A percentile compares a stretch with the other conserved stretches of the same genome.
These are phyloP conservation scores for Dothidotthia symphoricarpi DNA, from an alignment of 2,329 filamentous ascomycete genomes.

Conservation along the genomic window DNA sequence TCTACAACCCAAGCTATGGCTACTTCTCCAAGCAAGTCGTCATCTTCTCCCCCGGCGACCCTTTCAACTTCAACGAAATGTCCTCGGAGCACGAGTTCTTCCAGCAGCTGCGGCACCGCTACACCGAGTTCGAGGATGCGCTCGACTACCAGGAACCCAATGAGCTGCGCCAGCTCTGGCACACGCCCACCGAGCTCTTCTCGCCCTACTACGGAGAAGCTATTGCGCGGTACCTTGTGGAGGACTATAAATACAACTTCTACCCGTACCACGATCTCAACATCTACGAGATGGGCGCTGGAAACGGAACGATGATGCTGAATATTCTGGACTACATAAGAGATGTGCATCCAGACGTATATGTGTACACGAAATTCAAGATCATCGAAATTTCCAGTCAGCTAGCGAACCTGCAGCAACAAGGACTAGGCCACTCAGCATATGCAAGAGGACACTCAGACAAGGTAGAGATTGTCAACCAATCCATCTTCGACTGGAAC, in stretches of 20 bases:
- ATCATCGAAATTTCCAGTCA: slow-evolving; percentile 92
- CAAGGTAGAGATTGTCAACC: slow-evolving; percentile 92
- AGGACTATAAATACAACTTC: slow-evolving; percentile 90
- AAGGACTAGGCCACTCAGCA: slow-evolving; percentile 65
- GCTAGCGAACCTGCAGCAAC: slow-evolving; percentile 74
- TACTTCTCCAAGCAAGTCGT: slow-evolving; percentile 97
- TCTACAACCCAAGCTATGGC: slow-evolving; percentile 92
- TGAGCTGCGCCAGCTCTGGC: slow-evolving; percentile 89
- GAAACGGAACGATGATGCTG: slow-evolving; percentile 95
- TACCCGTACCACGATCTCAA: slow-evolving; percentile 96
- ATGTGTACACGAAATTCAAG: slow-evolving; percentile 87
- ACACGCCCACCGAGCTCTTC: slow-evolving; percentile 97
- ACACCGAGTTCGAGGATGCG: slow-evolving; percentile 84
- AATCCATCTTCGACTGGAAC: slow-evolving; percentile 92
- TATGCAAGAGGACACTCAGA: slow-evolving; percentile 71
- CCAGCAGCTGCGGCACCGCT: slow-evolving; percentile 70
- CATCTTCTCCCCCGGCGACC: slow-evolving; percentile 89
- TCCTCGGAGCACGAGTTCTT: slow-evolving; percentile 86
- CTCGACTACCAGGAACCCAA: slow-evolving; percentile 72
- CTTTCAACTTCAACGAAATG: slow-evolving; percentile 82
- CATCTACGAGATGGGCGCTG: slow-evolving; percentile 98
- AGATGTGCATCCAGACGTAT: slow-evolving; percentile 83
- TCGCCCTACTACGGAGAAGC: slow-evolving; percentile 95
- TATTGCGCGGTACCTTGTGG: slow-evolving; percentile 90
- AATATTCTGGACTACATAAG: slow-evolving; percentile 98